Conservation (phyloP, 352 stramenopile species). For the Globisporangium canariense region DNA sequence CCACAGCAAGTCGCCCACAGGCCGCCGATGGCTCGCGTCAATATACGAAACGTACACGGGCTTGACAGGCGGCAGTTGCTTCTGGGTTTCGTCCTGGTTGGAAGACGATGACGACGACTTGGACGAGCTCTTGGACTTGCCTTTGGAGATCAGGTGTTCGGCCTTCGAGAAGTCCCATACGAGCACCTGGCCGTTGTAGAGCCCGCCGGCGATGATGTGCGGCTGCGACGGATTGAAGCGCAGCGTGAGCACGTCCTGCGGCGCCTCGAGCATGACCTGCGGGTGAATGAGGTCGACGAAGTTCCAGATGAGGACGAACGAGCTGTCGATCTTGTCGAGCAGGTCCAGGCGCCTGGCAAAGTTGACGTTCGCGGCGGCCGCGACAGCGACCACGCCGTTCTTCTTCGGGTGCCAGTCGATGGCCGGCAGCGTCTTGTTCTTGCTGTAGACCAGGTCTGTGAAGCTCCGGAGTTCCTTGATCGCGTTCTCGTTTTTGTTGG, state of each 20-base stretch:
- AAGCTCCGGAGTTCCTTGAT: conserved; percentile 92
- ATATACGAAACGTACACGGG: conserved; percentile 82
- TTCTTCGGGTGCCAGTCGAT: conserved; percentile 92
- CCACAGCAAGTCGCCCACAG: conserved; percentile 88
- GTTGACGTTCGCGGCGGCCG: conserved; percentile 79
- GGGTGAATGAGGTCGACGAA: conserved; percentile 94
- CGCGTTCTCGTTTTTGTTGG: conserved; percentile 84
- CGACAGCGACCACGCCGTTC: conserved; percentile 86
- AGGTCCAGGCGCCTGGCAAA: conserved; percentile 84
- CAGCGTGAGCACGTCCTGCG: conserved; percentile 88
- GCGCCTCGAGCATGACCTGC: conserved; percentile 90
- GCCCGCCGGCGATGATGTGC: conserved; percentile 73
- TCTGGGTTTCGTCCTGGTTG: conserved; percentile 36
- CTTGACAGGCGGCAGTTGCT: conserved; percentile 71
- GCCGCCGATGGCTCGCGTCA: conserved; percentile 81
- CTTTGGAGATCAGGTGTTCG: conserved; percentile 59
- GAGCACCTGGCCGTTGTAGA: conserved; percentile 88
- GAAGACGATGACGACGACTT: conserved; percentile 13
- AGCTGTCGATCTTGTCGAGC: conserved; percentile 73
- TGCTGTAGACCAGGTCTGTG: conserved; percentile 92
- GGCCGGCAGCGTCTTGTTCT: conserved; percentile 86
- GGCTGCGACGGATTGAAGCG: conserved; percentile 88
- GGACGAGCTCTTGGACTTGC: conserved; percentile 38
- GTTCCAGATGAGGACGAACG: conserved; percentile 93
- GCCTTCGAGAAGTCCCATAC: conserved; percentile 90